A percentile compares a stretch with the other conserved stretches of the same genome.
These are phyloP conservation scores for Cyclanthera cordifolia DNA, from an alignment of 306 rosid species.

Conservation along the genomic window DNA sequence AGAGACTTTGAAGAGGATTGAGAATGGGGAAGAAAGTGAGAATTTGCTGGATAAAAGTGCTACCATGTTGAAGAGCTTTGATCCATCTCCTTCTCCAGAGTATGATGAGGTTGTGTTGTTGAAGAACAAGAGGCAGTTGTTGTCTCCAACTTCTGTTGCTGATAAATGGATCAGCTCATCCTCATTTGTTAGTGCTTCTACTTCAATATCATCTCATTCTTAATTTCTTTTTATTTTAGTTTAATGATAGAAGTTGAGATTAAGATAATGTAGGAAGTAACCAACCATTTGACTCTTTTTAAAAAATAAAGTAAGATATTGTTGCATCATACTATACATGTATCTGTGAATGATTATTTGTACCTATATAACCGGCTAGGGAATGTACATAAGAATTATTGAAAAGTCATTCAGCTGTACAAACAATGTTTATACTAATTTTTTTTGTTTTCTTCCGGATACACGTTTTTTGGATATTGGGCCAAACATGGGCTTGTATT, in stretches of 20 bases:
- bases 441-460: not conserved
- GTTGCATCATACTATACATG: not conserved
- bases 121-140: constrained; percentile 15
- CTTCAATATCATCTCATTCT: not conserved
- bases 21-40: constrained; percentile 21
- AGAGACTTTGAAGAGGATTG: constrained; percentile 31
- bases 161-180: constrained; percentile 27
- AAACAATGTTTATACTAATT: not conserved
- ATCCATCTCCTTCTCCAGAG: constrained; percentile 26
- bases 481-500: not conserved
- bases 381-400: constrained; percentile 1
- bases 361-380: not conserved
- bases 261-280: not conserved
- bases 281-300: not conserved
- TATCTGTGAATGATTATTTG: not conserved
- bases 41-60: constrained; percentile 9
- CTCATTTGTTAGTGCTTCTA: constrained; percentile 28
- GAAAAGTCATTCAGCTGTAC: not conserved
- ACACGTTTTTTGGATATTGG: not conserved
- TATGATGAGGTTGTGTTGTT: constrained; percentile 23
- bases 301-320: not conserved
- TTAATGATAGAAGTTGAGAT: not conserved
- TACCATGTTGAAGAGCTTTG: not conserved
- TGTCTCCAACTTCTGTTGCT: constrained; percentile 34
- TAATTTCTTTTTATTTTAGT: not conserved